phyloP scores from a whole-genome alignment of 345 rosid species.

The Ceriops zippeliana region DNA sequence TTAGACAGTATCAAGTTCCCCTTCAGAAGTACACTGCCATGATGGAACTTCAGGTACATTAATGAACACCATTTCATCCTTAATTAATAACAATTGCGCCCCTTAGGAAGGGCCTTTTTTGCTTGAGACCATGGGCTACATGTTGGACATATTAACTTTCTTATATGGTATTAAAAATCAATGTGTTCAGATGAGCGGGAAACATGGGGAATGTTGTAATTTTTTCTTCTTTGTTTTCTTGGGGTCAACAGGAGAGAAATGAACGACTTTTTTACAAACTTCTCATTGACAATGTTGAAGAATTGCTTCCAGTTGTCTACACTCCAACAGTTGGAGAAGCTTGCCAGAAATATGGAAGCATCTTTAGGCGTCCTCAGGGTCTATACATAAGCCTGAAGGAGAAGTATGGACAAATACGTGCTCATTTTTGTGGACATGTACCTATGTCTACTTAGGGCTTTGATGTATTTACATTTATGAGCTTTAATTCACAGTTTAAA shows the following conservation, averaged over 20 bases:
- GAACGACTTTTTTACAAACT: slow-evolving; percentile 25
- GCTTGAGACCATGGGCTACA: too few species aligned
- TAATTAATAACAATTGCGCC: neutral
- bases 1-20: slow-evolving; percentile 22
- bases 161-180: too few species aligned
- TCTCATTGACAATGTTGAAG: slow-evolving; percentile 24
- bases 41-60: slow-evolving; percentile 24
- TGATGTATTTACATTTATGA: neutral
- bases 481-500: neutral
- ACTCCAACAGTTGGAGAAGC: slow-evolving; percentile 28
- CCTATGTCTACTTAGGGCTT: neutral
- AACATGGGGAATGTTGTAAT: neutral
- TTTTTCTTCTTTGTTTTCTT: neutral
- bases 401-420: slow-evolving; percentile 10
- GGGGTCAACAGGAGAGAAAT: slow-evolving; percentile 20
- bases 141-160: too few species aligned
- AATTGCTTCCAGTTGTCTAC: slow-evolving; percentile 25
- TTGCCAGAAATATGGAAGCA: slow-evolving; percentile 24
- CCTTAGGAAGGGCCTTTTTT: too few species aligned
- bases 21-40: slow-evolving; percentile 22
- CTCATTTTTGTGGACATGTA: neutral
- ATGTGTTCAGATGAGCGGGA: too few species aligned
- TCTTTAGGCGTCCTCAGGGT: slow-evolving; percentile 27
- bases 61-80: neutral
- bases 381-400: slow-evolving; percentile 24